Evolutionary conservation across 176 grass and related monocot genomes (phyloP), one percentile per base, ranked within the genome.

Genomic region (Rhynchospora tenuis): DNA sequence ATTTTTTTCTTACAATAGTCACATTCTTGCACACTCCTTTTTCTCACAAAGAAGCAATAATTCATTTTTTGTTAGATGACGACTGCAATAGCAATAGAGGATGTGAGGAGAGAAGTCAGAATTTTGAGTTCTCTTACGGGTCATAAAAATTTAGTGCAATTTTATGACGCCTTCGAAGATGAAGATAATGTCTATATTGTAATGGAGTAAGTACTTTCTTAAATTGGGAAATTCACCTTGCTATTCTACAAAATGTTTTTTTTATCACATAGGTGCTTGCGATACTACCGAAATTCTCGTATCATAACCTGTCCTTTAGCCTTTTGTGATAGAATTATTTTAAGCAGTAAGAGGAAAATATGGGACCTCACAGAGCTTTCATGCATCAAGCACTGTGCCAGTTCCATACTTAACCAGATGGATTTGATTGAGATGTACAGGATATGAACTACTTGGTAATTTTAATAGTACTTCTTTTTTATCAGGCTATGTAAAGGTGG

Each of bases 101-200:
- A 99, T 91, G 93, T 93, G 54, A 88, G 97, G 89, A 90, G 93
- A 92, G 97, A 99, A 90, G 93, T 96, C 43, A 93, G 97, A 91
- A 96, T 99, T 92, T 81, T 99, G 88, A 96, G 93, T 88, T 92
- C 97, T 92, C 78, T 99, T 46, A 78, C 97, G 70, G 97, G 97
- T 33, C 91, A 96, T 72, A 95, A 80, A 71, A 99, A 99, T 84
- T 85, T 99, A 86, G 97, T 99, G 79, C 91, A 93, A 71, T 99
- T 99, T 84, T 96, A 93, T 55, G 97, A 99, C 81, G 93, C 91
- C 79, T 96, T 91, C 31, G 97, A 99, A 80, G 97, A 99, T 65
- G 97, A 99, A 88, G 97, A 96, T 80, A 99, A 99, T 64, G 97
- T 99, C 54, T 99, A 99, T 82, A 90, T 96, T 86, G 86, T 99